Evolutionary conservation across 2,329 filamentous ascomycete species (phyloP).

Genomic region (Cytospora chrysosperma): DNA sequence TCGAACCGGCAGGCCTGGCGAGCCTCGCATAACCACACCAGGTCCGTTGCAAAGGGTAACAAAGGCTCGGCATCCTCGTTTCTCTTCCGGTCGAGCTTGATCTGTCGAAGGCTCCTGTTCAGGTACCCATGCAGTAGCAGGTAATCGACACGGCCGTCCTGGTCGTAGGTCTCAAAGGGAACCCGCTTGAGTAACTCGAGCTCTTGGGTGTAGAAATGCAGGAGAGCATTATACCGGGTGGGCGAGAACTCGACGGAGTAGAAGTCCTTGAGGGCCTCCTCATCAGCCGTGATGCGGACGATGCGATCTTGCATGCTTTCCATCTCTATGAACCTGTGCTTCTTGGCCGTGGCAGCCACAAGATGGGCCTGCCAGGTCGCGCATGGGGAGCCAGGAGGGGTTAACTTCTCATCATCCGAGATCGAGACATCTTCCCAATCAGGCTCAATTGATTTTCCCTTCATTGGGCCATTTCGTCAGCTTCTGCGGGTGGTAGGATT

Average conservation of each 20-base stretch:
- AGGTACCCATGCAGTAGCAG: slow-evolving; percentile 50
- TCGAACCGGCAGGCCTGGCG: slow-evolving; percentile 43
- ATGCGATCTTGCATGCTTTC: slow-evolving; percentile 44
- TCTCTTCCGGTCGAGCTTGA: slow-evolving; percentile 40
- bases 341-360: not conserved
- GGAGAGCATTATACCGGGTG: slow-evolving; percentile 39
- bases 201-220: slow-evolving; percentile 42
- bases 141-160: slow-evolving; percentile 49
- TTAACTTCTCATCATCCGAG: slow-evolving; percentile 6
- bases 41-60: slow-evolving; percentile 43
- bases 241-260: slow-evolving; percentile 49
- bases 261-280: slow-evolving; percentile 46
- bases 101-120: slow-evolving; percentile 34
- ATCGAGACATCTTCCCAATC: slow-evolving; percentile 1
- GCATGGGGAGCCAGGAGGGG: slow-evolving; percentile 1
- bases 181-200: slow-evolving; percentile 36
- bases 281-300: slow-evolving; percentile 43
- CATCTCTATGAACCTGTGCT: slow-evolving; percentile 15
- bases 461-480: not conserved
- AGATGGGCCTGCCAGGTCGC: slow-evolving; percentile 7
- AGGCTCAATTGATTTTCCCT: not conserved
- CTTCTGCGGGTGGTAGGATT: not conserved
- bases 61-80: slow-evolving; percentile 40
- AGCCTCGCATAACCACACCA: slow-evolving; percentile 47
- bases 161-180: slow-evolving; percentile 37